Conservation (phyloP, 208 protist genomes). For the Leptomonas seymouri region DNA sequence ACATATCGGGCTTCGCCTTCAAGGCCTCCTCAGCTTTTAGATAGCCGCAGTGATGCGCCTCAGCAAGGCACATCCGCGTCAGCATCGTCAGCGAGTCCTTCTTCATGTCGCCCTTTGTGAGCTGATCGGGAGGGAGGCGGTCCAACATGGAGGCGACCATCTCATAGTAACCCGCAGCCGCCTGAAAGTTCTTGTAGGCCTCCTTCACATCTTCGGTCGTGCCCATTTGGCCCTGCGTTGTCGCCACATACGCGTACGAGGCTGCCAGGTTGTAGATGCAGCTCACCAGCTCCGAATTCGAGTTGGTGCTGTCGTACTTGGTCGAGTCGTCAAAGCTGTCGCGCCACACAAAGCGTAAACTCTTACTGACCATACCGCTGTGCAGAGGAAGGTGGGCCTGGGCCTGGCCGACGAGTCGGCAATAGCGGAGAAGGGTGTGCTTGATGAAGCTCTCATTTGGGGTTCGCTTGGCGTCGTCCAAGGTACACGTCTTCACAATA, state of each 20-base stretch:
- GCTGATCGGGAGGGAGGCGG: slow-evolving; percentile 66
- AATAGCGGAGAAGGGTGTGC: slow-evolving; percentile 71
- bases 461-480: slow-evolving; percentile 43
- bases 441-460: slow-evolving; percentile 72
- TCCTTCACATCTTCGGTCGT: slow-evolving; percentile 61
- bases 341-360: slow-evolving; percentile 62
- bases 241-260: slow-evolving; percentile 61
- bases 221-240: slow-evolving; percentile 42
- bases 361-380: slow-evolving; percentile 53
- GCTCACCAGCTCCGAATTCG: slow-evolving; percentile 78
- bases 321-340: slow-evolving; percentile 71
- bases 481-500: slow-evolving; percentile 65
- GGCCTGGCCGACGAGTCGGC: slow-evolving; percentile 67
- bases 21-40: slow-evolving; percentile 75
- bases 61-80: slow-evolving; percentile 50
- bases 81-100: slow-evolving; percentile 60
- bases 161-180: slow-evolving; percentile 82
- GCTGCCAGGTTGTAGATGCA: slow-evolving; percentile 88
- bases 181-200: slow-evolving; percentile 76
- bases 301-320: slow-evolving; percentile 69
- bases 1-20: slow-evolving; percentile 69
- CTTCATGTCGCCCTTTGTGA: slow-evolving; percentile 66
- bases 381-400: slow-evolving; percentile 80
- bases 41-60: slow-evolving; percentile 86
- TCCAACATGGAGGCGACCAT: slow-evolving; percentile 59